phyloP scores from a whole-genome alignment of 1,139 yeast genomes.

The Debaryomyces sp. region DNA sequence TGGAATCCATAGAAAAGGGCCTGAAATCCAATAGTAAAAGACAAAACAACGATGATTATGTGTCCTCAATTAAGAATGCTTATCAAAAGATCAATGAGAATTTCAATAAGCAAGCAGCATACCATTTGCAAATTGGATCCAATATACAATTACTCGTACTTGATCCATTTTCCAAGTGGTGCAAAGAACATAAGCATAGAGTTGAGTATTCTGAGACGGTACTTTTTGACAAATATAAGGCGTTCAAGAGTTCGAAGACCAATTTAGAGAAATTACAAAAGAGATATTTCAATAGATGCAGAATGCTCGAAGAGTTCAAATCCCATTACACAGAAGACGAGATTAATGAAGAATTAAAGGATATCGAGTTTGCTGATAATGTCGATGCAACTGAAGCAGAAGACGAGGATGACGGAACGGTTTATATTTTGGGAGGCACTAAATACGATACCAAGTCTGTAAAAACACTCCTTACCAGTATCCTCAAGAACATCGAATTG shows the following conservation, averaged over 20 bases:
- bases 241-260: slow-evolving; percentile 49
- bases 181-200: slow-evolving; percentile 70
- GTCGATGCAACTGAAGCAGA: slow-evolving; percentile 10
- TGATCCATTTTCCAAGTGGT: slow-evolving; percentile 77
- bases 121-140: slow-evolving; percentile 67
- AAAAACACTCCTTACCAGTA: slow-evolving; percentile 33
- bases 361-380: slow-evolving; percentile 26
- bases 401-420: slow-evolving; percentile 19
- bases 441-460: slow-evolving; percentile 29
- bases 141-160: slow-evolving; percentile 64
- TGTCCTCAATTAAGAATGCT: slow-evolving; percentile 57
- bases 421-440: slow-evolving; percentile 33
- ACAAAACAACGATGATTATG: slow-evolving; percentile 45
- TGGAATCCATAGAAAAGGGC: slow-evolving; percentile 43
- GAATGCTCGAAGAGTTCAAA: slow-evolving; percentile 67
- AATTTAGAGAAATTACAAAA: slow-evolving; percentile 64
- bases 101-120: slow-evolving; percentile 66
- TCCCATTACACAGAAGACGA: slow-evolving; percentile 52
- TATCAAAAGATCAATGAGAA: slow-evolving; percentile 60
- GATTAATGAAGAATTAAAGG: slow-evolving; percentile 33
- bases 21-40: slow-evolving; percentile 36
- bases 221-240: slow-evolving; percentile 54
- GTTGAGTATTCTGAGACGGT: slow-evolving; percentile 71
- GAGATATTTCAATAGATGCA: slow-evolving; percentile 76
- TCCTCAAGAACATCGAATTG: slow-evolving; percentile 51